phyloP scores from a whole-genome alignment of 768 basidiomycete species.

The Tricholoma furcatifolium region DNA sequence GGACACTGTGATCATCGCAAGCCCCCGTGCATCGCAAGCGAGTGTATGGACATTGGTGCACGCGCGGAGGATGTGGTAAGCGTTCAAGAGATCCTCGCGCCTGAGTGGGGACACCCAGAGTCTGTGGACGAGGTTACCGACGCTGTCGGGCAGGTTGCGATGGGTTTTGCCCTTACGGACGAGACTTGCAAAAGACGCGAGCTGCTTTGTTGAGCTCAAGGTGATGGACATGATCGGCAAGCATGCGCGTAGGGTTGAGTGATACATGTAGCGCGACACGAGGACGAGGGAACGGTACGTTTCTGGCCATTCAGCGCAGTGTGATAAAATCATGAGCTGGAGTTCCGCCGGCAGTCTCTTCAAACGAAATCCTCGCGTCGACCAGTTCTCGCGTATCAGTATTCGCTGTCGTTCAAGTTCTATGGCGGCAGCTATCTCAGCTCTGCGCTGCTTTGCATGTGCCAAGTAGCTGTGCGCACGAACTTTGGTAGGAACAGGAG shows the following conservation, averaged over 20 bases:
- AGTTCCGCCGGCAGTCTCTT: slow-evolving; percentile 32
- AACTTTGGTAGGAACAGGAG: not conserved
- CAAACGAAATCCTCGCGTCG: slow-evolving; percentile 24
- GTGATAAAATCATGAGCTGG: slow-evolving; percentile 26
- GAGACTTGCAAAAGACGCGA: slow-evolving; percentile 27
- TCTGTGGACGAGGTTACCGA: slow-evolving; percentile 22
- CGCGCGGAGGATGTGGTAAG: slow-evolving; percentile 23
- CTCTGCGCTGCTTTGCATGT: slow-evolving; percentile 18
- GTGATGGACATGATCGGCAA: slow-evolving; percentile 32
- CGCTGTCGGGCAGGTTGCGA: slow-evolving; percentile 9
- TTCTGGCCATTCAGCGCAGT: slow-evolving; percentile 26
- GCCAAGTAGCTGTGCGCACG: slow-evolving; percentile 17
- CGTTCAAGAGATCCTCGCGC: slow-evolving; percentile 17
- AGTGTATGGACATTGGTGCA: slow-evolving; percentile 31
- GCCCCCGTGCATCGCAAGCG: slow-evolving; percentile 28
- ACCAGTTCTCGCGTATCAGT: slow-evolving; percentile 14
- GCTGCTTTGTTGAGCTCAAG: slow-evolving; percentile 29
- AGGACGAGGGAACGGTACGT: slow-evolving; percentile 32
- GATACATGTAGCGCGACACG: slow-evolving; percentile 30
- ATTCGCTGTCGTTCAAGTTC: slow-evolving; percentile 22
- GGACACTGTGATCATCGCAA: slow-evolving; percentile 20
- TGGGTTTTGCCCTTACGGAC: slow-evolving; percentile 9
- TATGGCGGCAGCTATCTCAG: slow-evolving; percentile 17
- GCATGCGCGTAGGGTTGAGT: slow-evolving; percentile 31
- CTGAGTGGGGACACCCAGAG: slow-evolving; percentile 34